Base-by-base conservation (phyloP, 2,329 filamentous ascomycete species). In the Paracamarosporium sp. region DNA sequence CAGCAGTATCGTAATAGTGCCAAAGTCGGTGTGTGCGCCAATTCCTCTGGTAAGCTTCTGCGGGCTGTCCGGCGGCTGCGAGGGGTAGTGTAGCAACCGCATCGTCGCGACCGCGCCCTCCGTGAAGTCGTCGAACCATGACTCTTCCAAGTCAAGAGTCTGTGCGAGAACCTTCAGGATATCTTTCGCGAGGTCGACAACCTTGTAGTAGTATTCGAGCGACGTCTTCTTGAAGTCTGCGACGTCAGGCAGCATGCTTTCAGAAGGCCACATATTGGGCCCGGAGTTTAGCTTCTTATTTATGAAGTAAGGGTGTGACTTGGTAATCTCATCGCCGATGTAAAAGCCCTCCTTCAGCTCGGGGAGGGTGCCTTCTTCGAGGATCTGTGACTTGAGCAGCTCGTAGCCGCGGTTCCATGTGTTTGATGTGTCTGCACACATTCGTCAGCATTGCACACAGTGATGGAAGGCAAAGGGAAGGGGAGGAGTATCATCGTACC, bases 291-390 rank as follows among this genome's bases (percentile, higher is more conserved):
- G 65, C 44, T 75, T 76, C 56, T 76, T 74, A 51, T 75, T 65
- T 4, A 76, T 6, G 48, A 74, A 76, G 62, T 79, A 76, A 0
- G 74, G 75, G 50, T 80, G 76, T 5, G 75, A 66, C 31, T 62
- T 64, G 1, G 76, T 62, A 24, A 80, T 76, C 46, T 81, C 78
- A 43, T 78, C 74, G 54, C 78, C 78, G 30, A 81, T 77, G 61
- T 78, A 80, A 28, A 76, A 75, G 0, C 78, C 79, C 57, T 80
- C 79, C 58, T 81, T 81, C 4, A 80, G 68, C 30, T 82, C 79
- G 2, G 78, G 78, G 3, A 73, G 67, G 22, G 77, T 78, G 27
- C 78, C 78, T 31, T 68, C 65, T 64, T 81, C 78, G 9, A 80
- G 68, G 53, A 79, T 78, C 56, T 81, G 79, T 5, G 75, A 78